phyloP scores from a whole-genome alignment of 176 grass and related monocot species.

The Aegilops sharonensis region DNA sequence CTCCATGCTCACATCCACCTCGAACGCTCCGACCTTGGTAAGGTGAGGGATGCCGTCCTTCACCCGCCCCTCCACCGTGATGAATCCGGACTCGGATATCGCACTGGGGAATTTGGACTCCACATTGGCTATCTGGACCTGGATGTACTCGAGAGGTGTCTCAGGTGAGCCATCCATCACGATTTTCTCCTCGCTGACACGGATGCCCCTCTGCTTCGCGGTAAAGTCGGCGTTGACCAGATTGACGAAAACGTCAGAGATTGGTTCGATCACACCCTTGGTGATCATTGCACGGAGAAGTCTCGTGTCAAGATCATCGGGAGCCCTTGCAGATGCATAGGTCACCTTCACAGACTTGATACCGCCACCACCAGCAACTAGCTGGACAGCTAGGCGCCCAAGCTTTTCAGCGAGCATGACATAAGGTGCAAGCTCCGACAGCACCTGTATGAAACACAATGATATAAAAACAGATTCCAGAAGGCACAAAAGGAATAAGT shows the following conservation, averaged over 20 bases:
- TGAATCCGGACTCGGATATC: conserved; percentile 47
- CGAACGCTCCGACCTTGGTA: conserved; percentile 74
- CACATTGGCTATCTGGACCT: conserved; percentile 74
- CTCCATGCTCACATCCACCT: conserved; percentile 80
- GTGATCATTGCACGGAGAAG: conserved; percentile 91
- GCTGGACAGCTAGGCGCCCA: conserved; percentile 77
- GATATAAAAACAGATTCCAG: neutral
- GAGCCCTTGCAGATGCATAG: conserved; percentile 65
- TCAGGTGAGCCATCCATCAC: conserved; percentile 70
- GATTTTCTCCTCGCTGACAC: conserved; percentile 72
- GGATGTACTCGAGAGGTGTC: conserved; percentile 66
- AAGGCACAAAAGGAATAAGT: neutral
- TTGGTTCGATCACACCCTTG: conserved; percentile 88
- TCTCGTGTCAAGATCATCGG: conserved; percentile 87
- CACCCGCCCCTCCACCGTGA: conserved; percentile 66
- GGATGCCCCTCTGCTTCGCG: conserved; percentile 76
- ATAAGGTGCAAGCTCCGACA: conserved; percentile 85
- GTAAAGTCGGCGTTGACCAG: conserved; percentile 88
- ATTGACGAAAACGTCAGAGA: conserved; percentile 78
- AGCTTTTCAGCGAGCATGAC: conserved; percentile 81
- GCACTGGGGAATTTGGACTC: conserved; percentile 82
- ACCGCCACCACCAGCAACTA: conserved; percentile 78
- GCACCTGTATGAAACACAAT: conserved; percentile 43
- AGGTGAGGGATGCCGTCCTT: conserved; percentile 78
- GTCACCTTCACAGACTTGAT: conserved; percentile 92